phyloP scores from a whole-genome alignment of 129 eudicot species.

The Gnaphalium uliginosum region DNA sequence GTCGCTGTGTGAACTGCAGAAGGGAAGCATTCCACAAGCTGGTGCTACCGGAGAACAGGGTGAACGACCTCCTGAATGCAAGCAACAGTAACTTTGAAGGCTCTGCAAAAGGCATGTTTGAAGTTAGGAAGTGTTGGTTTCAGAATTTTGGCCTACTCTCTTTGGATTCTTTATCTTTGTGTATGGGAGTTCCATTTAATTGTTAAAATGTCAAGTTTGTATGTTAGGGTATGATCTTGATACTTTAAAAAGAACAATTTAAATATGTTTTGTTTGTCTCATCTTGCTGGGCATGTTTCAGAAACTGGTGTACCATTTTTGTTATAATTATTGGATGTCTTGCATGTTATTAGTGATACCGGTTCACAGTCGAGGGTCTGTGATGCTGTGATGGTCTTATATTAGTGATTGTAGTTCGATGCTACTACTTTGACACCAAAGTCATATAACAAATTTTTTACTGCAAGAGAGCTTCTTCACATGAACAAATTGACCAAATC shows the following conservation, averaged over 20 bases:
- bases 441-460: too few relatives aligned
- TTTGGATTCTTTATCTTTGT: conserved; percentile 7
- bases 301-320: conserved; percentile 24
- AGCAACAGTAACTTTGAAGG: conserved; percentile 55
- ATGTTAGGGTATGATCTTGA: conserved; percentile 19
- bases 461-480: too few relatives aligned
- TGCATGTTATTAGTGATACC: background rate
- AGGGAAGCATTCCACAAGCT: conserved; percentile 38
- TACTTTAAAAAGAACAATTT: conserved; percentile 8
- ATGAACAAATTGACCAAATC: too few relatives aligned
- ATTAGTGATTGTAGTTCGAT: background rate
- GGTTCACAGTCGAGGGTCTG: background rate
- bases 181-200: conserved; percentile 20
- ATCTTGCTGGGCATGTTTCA: conserved; percentile 15
- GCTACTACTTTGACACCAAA: too few relatives aligned
- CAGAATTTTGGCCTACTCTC: conserved; percentile 27
- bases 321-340: background rate
- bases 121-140: conserved; percentile 19
- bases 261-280: conserved; percentile 16
- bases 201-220: conserved; percentile 25
- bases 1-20: conserved; percentile 40
- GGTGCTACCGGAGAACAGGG: conserved; percentile 45
- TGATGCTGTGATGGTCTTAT: background rate
- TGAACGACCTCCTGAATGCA: conserved; percentile 78
- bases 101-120: conserved; percentile 2